Evolutionary conservation across 768 basidiomycete species (phyloP), one percentile per base, ranked within the genome.

Genomic region (Ramaria rubella): DNA sequence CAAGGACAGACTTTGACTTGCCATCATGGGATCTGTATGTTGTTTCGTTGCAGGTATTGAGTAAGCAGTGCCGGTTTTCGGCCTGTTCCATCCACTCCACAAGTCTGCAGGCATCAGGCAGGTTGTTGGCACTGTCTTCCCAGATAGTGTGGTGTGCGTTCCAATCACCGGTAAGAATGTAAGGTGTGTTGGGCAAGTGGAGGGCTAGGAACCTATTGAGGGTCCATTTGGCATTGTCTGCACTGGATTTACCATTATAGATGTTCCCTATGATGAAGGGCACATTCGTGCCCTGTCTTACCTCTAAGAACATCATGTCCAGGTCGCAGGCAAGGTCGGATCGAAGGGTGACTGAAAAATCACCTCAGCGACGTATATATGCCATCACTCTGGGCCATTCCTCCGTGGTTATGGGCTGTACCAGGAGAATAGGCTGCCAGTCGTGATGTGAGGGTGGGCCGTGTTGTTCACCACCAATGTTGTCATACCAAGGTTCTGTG

Each of bases 241-340:
- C 36, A 43, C 40, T 31, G 48, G 11, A 11, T n/a, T n/a, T 38
- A 38, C 36, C 36, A 11, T 11, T 38, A n/a, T 38, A 38, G 11
- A 49, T 51, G 59, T 69, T 68, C n/a, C 67, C 57, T 9, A 63
- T 59, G 0, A 60, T 62, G 15, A 49, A 61, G 1, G 62, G 59
- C 0, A 57, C 59, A 2, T 63, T 58, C 2, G 58, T 58, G 1
- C 42, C 27, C 44, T 66, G 65, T 5, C 44, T 21, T 26, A 69
- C 58, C 26, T 67, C 63, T 1, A 69, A 51, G 1, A 69, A 40
- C 49, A 66, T 65, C 1, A 67, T 53, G 58, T 70, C 63, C 0
- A 58, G 51, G 49, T 69, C 60, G 15, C 63, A 38, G 2, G 60
- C 58, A 0, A 69, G 30, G 56, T 70, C 64, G 0, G 69, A 61